Evolutionary conservation across 805 yeast species (phyloP), one percentile per base, ranked within the genome.

Genomic region (Kluyveromyces wickerhamii): DNA sequence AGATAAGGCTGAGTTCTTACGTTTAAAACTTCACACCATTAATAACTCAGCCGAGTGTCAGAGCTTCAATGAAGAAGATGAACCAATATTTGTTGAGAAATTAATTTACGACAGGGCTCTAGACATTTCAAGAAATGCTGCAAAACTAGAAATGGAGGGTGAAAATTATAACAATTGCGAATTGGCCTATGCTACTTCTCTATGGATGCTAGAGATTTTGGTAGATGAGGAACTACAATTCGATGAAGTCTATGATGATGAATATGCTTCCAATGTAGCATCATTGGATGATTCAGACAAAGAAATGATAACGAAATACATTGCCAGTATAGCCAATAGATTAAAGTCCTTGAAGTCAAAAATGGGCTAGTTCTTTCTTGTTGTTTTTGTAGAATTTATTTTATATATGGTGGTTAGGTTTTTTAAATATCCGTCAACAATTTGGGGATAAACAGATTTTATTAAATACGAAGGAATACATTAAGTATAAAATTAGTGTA

Each of bases 171-270:
- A 51, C 22, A 87, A 80, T 50, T 88, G 96, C 59, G 96, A 88
- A 58, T 60, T 83, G 39, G 82, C 89, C 7, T 89, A 89, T 55
- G 84, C 94, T 4, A 85, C 95, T 0, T 79, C 96, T 0, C 74
- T 89, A 34, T 89, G 96, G 96, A 86, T 89, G 96, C 65, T 89
- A 50, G 94, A 86, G 52, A 86, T 95, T 1, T 63, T 89, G 18
- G 59, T 87, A 35, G 89, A 81, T 39, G 94, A 86, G 52, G 86
- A 95, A 1, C 63, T 89, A 15, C 59, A 86, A 35, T 88, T 80
- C 39, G 57, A 61, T 22, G 64, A 59, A 20, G 51, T 44, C 9
- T 63, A 57, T 14, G 50, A 44, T 16, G 57, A 51, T 23, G 34
- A 34, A 15, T 36, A 33, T 26, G 43, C 37, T n/a, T 42, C 42